phyloP scores from a whole-genome alignment of 805 yeast genomes.

The Wickerhamiella brachini region DNA sequence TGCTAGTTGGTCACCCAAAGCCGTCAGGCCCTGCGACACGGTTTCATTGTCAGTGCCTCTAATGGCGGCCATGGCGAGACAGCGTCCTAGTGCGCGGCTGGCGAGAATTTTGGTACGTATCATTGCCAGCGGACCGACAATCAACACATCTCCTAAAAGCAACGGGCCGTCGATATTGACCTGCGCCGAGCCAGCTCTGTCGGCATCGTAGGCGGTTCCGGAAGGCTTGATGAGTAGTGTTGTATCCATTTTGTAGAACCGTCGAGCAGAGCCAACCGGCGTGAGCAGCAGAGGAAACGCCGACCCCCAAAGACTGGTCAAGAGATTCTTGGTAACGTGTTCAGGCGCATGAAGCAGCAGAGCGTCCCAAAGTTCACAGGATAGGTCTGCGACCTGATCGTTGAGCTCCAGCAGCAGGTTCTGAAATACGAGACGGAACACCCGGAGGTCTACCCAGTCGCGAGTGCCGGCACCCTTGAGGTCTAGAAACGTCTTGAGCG shows the following conservation, averaged over 20 bases:
- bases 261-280: conserved; percentile 88
- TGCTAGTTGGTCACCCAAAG: conserved; percentile 29
- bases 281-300: conserved; percentile 56
- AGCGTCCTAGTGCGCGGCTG: conserved; percentile 59
- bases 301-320: conserved; percentile 30
- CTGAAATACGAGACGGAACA: conserved; percentile 68
- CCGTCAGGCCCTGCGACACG: neutral
- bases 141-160: conserved; percentile 76
- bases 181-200: conserved; percentile 15
- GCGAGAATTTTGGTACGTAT: conserved; percentile 64
- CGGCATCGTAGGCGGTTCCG: conserved; percentile 32
- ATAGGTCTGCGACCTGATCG: conserved; percentile 47
- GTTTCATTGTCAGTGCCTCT: neutral
- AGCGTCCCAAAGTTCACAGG: conserved; percentile 45
- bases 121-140: conserved; percentile 64
- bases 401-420: conserved; percentile 85
- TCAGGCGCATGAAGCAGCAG: conserved; percentile 27
- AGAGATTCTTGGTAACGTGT: neutral
- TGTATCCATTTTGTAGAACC: conserved; percentile 71
- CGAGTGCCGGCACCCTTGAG: conserved; percentile 31
- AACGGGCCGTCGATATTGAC: conserved; percentile 91
- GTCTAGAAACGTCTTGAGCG: conserved; percentile 59
- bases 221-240: conserved; percentile 68
- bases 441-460: conserved; percentile 66
- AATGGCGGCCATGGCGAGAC: conserved; percentile 14